These are phyloP conservation scores for Botryotinia convoluta DNA, from an alignment of 2,329 filamentous ascomycete species.

Conservation along the genomic window DNA sequence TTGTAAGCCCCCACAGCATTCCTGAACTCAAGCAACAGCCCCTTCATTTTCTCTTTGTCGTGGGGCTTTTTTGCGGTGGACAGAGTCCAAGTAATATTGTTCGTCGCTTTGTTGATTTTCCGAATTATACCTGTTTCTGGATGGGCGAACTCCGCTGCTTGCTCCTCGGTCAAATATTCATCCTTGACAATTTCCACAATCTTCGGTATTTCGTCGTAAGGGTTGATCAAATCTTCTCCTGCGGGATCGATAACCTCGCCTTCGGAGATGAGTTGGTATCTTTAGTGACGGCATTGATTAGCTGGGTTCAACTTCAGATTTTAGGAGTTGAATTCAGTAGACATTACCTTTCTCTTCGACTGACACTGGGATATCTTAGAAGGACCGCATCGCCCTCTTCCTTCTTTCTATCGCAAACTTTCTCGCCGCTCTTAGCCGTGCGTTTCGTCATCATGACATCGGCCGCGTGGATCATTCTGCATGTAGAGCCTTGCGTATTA, in stretches of 20 bases:
- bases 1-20: conserved; percentile 77
- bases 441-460: conserved; percentile 50
- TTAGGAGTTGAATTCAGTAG: background rate
- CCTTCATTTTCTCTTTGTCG: conserved; percentile 62
- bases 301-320: background rate
- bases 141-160: conserved; percentile 66
- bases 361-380: conserved; percentile 80
- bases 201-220: conserved; percentile 68
- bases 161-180: conserved; percentile 72
- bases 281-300: conserved; percentile 28
- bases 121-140: conserved; percentile 72
- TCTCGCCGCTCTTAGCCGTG: conserved; percentile 51
- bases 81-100: conserved; percentile 20
- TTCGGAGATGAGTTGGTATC: conserved; percentile 74
- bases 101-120: conserved; percentile 66
- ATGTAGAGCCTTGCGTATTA: conserved; percentile 25
- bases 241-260: conserved; percentile 76
- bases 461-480: conserved; percentile 54
- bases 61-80: conserved; percentile 41
- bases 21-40: conserved; percentile 64
- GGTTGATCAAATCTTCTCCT: conserved; percentile 76
- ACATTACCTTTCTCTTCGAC: conserved; percentile 63
- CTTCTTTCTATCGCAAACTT: conserved; percentile 38
- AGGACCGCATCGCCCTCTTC: conserved; percentile 55
- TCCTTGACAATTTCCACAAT: conserved; percentile 68